Percentiles rank a stretch among this genome's conserved stretches.
phyloP scores from a whole-genome alignment of 805 yeast species.

The Starmerella bombi region DNA sequence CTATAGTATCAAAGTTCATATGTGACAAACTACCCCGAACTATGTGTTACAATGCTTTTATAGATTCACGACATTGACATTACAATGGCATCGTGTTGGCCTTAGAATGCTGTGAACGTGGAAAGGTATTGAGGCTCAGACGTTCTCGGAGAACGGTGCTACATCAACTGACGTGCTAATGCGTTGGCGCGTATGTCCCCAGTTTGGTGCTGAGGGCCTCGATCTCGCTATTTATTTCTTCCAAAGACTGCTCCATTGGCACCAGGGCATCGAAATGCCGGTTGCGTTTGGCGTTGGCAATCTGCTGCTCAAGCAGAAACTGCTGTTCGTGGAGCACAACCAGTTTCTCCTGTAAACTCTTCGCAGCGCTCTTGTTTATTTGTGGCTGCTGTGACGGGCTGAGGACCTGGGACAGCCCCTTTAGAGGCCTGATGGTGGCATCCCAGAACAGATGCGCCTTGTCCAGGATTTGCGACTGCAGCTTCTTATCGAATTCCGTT shows the following conservation, averaged over 20 bases:
- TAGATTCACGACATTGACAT: too few relatives aligned
- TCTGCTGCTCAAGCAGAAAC: slow-evolving; percentile 54
- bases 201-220: slow-evolving; percentile 35
- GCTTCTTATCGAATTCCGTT: slow-evolving; percentile 34
- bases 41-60: too few relatives aligned
- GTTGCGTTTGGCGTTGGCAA: slow-evolving; percentile 46
- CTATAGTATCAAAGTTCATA: too few relatives aligned
- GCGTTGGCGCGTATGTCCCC: slow-evolving; percentile 40
- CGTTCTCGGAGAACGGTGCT: too few relatives aligned
- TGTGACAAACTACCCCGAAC: too few relatives aligned
- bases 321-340: slow-evolving; percentile 81
- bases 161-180: background rate
- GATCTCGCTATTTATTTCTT: slow-evolving; percentile 40
- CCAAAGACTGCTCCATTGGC: slow-evolving; percentile 43
- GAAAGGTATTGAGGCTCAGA: too few relatives aligned
- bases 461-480: slow-evolving; percentile 43
- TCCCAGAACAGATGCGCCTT: slow-evolving; percentile 51
- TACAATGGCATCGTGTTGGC: too few relatives aligned
- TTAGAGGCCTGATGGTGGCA: slow-evolving; percentile 49
- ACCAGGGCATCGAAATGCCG: slow-evolving; percentile 66
- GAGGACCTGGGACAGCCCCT: slow-evolving; percentile 38
- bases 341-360: slow-evolving; percentile 35
- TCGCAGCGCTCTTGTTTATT: slow-evolving; percentile 18
- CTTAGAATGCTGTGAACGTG: too few relatives aligned
- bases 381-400: slow-evolving; percentile 10